Evolutionary conservation across 2,329 filamentous ascomycete genomes (phyloP), one percentile per base, ranked within the genome.

Genomic region (Phaeomoniella chlamydospora): DNA sequence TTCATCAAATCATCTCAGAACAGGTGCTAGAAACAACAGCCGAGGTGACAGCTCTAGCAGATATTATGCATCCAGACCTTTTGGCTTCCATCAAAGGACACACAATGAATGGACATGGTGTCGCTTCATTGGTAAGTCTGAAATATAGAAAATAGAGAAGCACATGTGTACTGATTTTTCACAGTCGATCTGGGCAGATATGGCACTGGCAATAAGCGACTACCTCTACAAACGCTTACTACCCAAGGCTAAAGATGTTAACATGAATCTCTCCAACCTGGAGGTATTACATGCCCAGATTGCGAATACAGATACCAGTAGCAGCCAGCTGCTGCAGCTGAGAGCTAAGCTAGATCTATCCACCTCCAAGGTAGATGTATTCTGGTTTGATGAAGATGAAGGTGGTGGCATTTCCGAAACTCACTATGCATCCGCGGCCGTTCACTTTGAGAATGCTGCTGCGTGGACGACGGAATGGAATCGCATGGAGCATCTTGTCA

Each of bases 231-330:
- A 52, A 19, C 53, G 52, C 31, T 54, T 55, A 41, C 53, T 52
- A 32, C 54, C 54, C 1, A 48, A 55, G 15, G 45, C 50, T 36
- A 45, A 51, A 18, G 47, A 47, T 2, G 37, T 43, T n/a, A 53
- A 54, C 4, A 46, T 56, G 15, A 52, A 59, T 38, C 46, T 59
- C 10, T 53, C 51, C 37, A 43, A 57, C 6, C 49, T 61, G 42
- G 43, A 45, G 5, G 51, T 60, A 5, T 47, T 51, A 2, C 57
- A 56, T 37, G 74, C 78, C 19, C 62, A 86, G 40, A 79, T 86
- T 41, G 33, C 41, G 9, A 31, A 34, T 11, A 38, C 38, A 9
- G 41, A n/a, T n/a, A n/a, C n/a, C n/a, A n/a, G 29, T 10, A 39
- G 42, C 11, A 39, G 45, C 14, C 42, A 44, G 34, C 35, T 45